Conservation (phyloP, 192 early-diverging fungal species). For the Coemansia sp. region DNA sequence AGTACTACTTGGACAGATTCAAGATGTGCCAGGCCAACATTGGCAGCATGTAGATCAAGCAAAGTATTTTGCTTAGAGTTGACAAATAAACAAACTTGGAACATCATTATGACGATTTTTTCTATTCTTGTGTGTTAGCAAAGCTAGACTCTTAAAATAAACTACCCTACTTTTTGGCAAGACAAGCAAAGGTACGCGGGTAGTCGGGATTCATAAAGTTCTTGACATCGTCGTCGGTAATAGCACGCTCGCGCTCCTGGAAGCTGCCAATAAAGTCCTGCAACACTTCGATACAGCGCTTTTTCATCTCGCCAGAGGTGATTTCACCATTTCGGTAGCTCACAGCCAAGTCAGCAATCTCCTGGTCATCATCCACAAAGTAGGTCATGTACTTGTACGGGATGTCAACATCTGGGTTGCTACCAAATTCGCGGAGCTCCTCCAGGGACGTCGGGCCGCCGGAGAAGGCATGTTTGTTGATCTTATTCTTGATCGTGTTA, state of each 20-base stretch:
- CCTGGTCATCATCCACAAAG: conserved; percentile 95
- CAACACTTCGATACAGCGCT: conserved; percentile 84
- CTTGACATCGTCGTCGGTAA: conserved; percentile 67
- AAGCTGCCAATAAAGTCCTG: conserved; percentile 77
- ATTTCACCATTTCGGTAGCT: conserved; percentile 84
- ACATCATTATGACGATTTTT: neutral
- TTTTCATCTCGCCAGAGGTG: conserved; percentile 88
- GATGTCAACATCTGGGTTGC: conserved; percentile 95
- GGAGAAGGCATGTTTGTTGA: conserved; percentile 94
- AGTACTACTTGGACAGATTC: conserved; percentile 90
- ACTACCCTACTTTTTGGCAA: conserved; percentile 37
- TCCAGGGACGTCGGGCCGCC: conserved; percentile 90
- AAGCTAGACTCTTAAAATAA: neutral
- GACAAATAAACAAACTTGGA: too few species aligned
- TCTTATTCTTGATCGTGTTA: conserved; percentile 96
- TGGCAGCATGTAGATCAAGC: neutral
- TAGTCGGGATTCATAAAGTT: conserved; percentile 67
- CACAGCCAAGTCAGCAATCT: conserved; percentile 69
- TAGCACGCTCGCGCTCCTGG: conserved; percentile 69
- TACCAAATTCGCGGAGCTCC: conserved; percentile 79
- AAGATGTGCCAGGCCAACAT: conserved; percentile 78
- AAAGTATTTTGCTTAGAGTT: too few species aligned
- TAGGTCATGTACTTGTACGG: conserved; percentile 92
- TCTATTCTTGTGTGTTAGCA: neutral
- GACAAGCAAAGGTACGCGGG: conserved; percentile 44